phyloP scores from a whole-genome alignment of 2,329 filamentous ascomycete genomes.

The Venturia carpophila region DNA sequence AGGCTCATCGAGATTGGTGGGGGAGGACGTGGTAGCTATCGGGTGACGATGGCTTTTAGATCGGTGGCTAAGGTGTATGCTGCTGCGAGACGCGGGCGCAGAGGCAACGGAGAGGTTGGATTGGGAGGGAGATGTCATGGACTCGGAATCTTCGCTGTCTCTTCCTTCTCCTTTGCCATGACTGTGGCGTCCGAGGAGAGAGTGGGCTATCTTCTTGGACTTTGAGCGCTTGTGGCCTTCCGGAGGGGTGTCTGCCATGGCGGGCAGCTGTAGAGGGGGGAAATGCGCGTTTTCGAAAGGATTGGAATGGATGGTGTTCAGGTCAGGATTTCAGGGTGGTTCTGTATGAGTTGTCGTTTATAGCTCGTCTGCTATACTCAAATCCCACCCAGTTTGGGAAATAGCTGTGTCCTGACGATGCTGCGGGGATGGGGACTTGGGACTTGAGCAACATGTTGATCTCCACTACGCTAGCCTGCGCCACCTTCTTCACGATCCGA shows the following conservation, averaged over 20 bases:
- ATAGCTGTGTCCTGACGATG: not conserved
- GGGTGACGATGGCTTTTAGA: not conserved
- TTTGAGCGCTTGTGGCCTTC: slow-evolving; percentile 8
- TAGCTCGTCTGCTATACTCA: not conserved
- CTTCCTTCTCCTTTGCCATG: not conserved
- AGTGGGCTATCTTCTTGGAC: slow-evolving; percentile 10
- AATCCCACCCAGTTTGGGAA: not conserved
- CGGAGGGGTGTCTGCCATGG: slow-evolving; percentile 2
- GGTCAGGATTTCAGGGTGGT: not conserved
- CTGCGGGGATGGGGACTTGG: too few relatives aligned
- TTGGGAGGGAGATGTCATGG: not conserved
- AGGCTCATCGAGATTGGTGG: not conserved
- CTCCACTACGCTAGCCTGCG: not conserved
- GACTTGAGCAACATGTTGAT: not conserved
- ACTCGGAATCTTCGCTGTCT: slow-evolving; percentile 1
- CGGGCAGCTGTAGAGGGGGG: not conserved
- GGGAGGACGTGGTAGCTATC: not conserved
- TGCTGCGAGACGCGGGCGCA: not conserved
- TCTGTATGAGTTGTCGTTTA: not conserved
- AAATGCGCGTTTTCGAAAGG: not conserved
- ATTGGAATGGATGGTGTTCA: not conserved
- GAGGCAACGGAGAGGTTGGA: not conserved
- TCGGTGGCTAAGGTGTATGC: slow-evolving; percentile 3
- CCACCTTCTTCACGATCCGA: too few relatives aligned
- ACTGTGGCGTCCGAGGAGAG: not conserved